Evolutionary conservation across 176 grass and related monocot genomes (phyloP), one percentile per base, ranked within the genome.

Genomic region (Metroxylon sagu): DNA sequence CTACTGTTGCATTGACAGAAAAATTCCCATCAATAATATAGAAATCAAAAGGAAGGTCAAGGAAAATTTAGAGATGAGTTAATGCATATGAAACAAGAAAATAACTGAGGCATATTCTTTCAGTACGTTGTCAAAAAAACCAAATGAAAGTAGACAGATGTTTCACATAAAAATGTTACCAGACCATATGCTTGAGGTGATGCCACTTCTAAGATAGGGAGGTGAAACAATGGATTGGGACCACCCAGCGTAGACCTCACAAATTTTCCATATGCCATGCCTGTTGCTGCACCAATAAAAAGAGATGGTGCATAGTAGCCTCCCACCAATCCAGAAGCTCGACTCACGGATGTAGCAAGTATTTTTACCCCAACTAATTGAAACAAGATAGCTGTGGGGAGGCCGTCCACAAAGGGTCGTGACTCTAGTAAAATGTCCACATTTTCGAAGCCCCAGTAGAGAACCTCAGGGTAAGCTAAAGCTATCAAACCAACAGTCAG

Each of bases 151-250:
- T 5, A 8, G n/a, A 16, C 0, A 65, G 17, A 52, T 27, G 14
- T 17, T 66, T 54, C 25, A 19, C 52, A 53, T 49, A 35, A 39
- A 68, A 43, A 68, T 18, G 21, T 82, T 84, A 97, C 87, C 92
- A 96, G 69, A 70, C 92, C 92, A 68, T 96, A 90, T 74, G 87
- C 92, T 90, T 96, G 92, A 78, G 92, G 92, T 59, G 92, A 90
- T 19, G 83, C 92, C 57, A 90, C 87, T 65, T 96, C 86, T 64
- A 96, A 63, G 29, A 90, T 49, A 0, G 80, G 59, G 57, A 90
- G 19, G 75, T 88, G 81, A 55, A 90, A 74, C 75, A 87, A 60
- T 62, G 80, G 63, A 74, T 65, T 71, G 25, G 91, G 69, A 23
- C 86, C 86, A 79, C 59, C 69, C 21, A 90, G 78, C 67, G 81